Conservation (phyloP, 768 basidiomycete genomes). For the Tricholoma hemisulphureum region DNA sequence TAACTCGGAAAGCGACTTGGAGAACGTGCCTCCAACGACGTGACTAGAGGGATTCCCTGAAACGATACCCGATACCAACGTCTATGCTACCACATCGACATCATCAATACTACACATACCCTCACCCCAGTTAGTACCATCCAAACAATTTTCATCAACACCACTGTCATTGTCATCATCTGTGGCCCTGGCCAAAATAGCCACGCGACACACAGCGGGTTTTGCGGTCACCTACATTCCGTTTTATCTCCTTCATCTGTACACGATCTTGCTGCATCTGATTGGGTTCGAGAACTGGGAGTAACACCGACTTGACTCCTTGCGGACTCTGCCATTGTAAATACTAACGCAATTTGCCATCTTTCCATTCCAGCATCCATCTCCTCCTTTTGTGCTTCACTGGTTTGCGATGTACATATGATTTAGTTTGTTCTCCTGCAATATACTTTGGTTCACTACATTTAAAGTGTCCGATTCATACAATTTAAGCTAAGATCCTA, state of each 20-base stretch:
- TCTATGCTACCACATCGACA: constrained; percentile 7
- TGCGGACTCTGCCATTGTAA: constrained; percentile 5
- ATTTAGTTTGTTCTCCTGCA: background rate
- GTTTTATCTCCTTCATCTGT: constrained; percentile 25
- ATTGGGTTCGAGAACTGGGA: constrained; percentile 10
- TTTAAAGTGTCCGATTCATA: background rate
- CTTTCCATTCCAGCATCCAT: background rate
- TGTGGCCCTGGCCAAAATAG: constrained; percentile 10
- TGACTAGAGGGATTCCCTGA: constrained; percentile 19
- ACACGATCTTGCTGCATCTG: constrained; percentile 24
- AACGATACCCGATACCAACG: constrained; percentile 1
- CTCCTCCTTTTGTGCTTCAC: background rate
- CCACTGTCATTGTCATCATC: constrained; percentile 6
- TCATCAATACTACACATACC: constrained; percentile 16
- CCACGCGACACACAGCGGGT: constrained; percentile 16
- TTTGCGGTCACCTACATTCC: constrained; percentile 20
- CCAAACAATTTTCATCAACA: too few species aligned
- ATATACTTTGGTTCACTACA: background rate
- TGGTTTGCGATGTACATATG: background rate
- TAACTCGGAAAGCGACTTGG: constrained; percentile 41
- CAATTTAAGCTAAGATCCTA: background rate
- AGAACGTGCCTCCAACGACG: constrained; percentile 33
- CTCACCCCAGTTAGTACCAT: too few species aligned
- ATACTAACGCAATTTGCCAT: background rate
- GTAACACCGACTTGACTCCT: background rate